Evolutionary conservation across 805 yeast species (phyloP), one percentile per base, ranked within the genome.

Genomic region (Candida tammaniensis): DNA sequence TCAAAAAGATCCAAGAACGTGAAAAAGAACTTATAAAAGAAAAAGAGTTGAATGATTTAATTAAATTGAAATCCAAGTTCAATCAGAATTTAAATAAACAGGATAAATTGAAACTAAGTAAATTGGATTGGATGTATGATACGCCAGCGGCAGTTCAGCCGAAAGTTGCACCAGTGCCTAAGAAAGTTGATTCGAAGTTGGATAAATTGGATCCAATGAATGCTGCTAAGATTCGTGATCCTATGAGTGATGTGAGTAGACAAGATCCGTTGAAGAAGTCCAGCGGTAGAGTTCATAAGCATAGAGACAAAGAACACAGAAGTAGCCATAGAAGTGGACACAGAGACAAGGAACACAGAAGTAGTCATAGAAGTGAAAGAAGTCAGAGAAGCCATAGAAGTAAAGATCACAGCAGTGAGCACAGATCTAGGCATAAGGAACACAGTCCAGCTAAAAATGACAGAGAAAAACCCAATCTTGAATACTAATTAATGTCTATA

Each of bases 121-220:
- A 81, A 32, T 65, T 87, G 15, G 82, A 76, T 27, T 89, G 97
- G 97, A 91, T 91, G 95, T 89, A 89, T 52, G 74, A 81, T 10
- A 77, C 70, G 15, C 68, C 77, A 3, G 47, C 31, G 3, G 24
- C 20, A 5, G 30, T 13, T 17, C 10, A 27, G 12, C 17, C 32
- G 7, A 13, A 22, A 4, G 18, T 16, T 5, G 24, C 22, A 19
- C 22, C 22, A 19, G 7, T 19, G 10, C 22, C 22, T 7, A 19
- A 4, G 7, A 27, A 17, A 14, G 31, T 4, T 5, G 24, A n/a
- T 13, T 8, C 14, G 20, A 31, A 31, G 17, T 3, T 31, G 9
- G 27, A 23, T 10, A 30, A 33, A 10, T 27, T 38, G 19, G 43
- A 42, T 18, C 42, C 42, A 1, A 30, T 38, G 40, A 31, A 17